Base-by-base conservation (phyloP, 2,329 filamentous ascomycete species). In the Rhynchosporium agropyri region DNA sequence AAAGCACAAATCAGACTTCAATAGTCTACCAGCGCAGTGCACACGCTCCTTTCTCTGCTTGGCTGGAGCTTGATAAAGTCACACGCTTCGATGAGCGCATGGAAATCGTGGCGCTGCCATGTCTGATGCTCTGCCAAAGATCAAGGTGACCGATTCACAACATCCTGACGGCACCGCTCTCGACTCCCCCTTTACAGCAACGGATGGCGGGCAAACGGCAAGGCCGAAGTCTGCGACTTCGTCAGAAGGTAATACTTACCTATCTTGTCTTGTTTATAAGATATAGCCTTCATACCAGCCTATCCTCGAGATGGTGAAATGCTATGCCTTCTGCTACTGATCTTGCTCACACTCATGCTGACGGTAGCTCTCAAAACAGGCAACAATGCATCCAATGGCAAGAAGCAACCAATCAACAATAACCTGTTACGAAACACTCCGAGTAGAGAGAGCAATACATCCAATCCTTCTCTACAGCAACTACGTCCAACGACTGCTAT, bases 401-500 rank as follows among this genome's bases (percentile, higher is more conserved):
- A 68, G 57, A 73, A 71, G 54, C 62, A 66, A 33, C 68, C 71
- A n/a, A 63, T 68, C 15, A 51, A 60, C 15, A 51, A 60, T 31
- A 73, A 65, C 45, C 43, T 69, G 29, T 68, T 69, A 56, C 67
- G 72, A 31, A 73, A 70, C 63, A 51, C 60, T 26, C 67, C 70
- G 26, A 67, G 59, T 60, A 69, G 68, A 69, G 70, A 73, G 38
- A 33, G 45, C 26, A 73, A 68, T 65, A 61, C 55, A 38, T 38
- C 55, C 26, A 69, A 69, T 33, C 51, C 69, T 31, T 43, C 66
- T 51, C 66, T 10, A 58, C 54, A 55, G 45, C 63, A 38, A 20
- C 65, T 48, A 12, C 62, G 63, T 51, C 38, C 68, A 42, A 64
- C 71, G 31, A 79, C 81, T 58, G 80, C 80, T 31, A 87, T 89